Base-by-base conservation (phyloP, 345 rosid genomes). In the Gossypium rotundifolium region DNA sequence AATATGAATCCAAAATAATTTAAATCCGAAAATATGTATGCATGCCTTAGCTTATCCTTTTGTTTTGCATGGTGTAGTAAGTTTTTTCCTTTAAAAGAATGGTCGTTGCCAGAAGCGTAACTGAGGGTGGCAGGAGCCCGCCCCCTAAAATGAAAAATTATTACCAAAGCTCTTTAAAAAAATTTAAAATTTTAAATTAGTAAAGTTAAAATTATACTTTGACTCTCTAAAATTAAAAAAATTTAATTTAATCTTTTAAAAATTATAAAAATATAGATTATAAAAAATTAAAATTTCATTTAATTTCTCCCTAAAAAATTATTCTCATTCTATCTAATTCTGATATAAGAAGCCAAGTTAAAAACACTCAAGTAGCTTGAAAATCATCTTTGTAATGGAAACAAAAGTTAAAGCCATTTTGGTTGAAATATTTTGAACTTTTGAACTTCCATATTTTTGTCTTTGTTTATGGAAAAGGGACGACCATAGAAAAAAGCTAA, bases 401-500 rank as follows among this genome's bases (percentile, higher is more conserved):
- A 25, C 46, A 73, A 73, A 46, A 14, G 6, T 23, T n/a, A 9
- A 61, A 45, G 53, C 46, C 59, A 59, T 11, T 58, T 59, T 25
- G 48, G 25, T 11, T 44, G 42, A 25, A 65, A 73, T 6, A 33
- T 73, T 38, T 66, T 73, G 33, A 73, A 73, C 63, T 57, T 73
- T 17, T 11, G 73, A 55, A 61, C 12, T 17, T 54, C 54, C 54
- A 16, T 17, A 12, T 54, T 29, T 22, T 63, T 75, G 72, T 75
- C 45, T 66, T 25, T 65, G 67, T 20, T 2, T 13, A 12, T 7
- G 55, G 51, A 61, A 62, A 61, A 62, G 22, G 16, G 49, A 71
- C 22, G 38, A 71, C 13, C 22, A 18, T n/a, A 72, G 33, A 42
- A 72, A 45, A 57, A 59, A 59, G 53, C 3, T 20, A n/a, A 7